Base-by-base conservation (phyloP, 2,329 filamentous ascomycete species). In the Orbilia brochopaga region DNA sequence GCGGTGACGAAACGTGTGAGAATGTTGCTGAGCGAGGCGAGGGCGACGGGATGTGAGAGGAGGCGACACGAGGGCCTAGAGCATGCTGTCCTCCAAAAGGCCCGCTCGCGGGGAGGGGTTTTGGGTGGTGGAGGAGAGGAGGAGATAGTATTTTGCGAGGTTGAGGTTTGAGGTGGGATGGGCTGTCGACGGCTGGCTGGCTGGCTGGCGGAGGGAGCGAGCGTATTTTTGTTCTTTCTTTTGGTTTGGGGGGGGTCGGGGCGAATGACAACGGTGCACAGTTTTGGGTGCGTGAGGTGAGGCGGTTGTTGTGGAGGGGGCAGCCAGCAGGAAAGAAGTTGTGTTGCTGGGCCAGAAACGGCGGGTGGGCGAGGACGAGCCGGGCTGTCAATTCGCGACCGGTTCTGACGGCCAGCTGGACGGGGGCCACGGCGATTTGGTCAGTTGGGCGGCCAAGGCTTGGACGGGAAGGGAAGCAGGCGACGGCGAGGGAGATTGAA, bases 31-130 rank as follows among this genome's bases (percentile, higher is more conserved):
- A 32, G 27, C 27, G 27, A 46, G n/a, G 50, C 46, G 40, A 44
- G 35, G 27, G 53, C 52, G 65, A 48, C n/a, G n/a, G n/a, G n/a
- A n/a, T n/a, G n/a, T n/a, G n/a, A n/a, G n/a, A 23, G 59, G 32
- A 27, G 48, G 54, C 15, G 37, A 46, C 60, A 52, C 42, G 42
- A 52, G 27, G 19, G 46, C 66, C 67, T 72, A 72, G 32, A 42
- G 60, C 30, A 57, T 60, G 57, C 44, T 42, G 54, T 64, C 67
- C 67, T 64, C 67, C 67, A 72, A 65, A 60, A 65, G 67, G 52
- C 59, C 60, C 44, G 44, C 2, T 17, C 17, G 23, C 21, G 32
- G 23, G 67, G 64, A 55, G 30, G 32, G 59, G 50, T 42, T 42
- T 62, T 44, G 52, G 11, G 40, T 21, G 5, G 19, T 11, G 6